Evolutionary conservation across 768 basidiomycete genomes (phyloP), one percentile per base, ranked within the genome.

Genomic region (Mycena polygramma): DNA sequence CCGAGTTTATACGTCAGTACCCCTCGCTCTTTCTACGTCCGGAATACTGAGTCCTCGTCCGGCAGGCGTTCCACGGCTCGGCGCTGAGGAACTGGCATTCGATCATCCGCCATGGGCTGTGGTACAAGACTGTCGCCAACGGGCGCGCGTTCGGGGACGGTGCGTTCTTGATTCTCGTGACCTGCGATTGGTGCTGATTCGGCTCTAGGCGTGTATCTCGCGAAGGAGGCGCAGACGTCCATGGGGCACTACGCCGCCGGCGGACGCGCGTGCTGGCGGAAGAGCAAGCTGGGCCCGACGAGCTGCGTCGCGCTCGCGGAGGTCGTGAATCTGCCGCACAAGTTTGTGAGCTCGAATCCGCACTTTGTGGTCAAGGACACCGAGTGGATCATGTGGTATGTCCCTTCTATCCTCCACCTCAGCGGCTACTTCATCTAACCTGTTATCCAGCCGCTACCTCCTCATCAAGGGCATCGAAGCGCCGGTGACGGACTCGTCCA

Each of bases 101-200:
- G 91, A 92, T 92, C 66, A 88, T 94, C 55, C 87, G 91, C 19
- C 89, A 92, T 75, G 92, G 92, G 2, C 81, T 93, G 9, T 92
- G 91, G 89, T 89, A 82, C 77, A 88, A 87, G 76, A 77, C 77
- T 0, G 75, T 89, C 17, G 77, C 83, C 22, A 78, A 94, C 77
- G 92, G 92, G 19, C 81, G 92, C 51, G 86, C 89, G 0, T 89
- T 83, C 72, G 92, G 92, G 8, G 66, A 94, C 75, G 92, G 91
- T 87, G 66, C 53, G 81, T 19, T 37, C 35, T 26, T 53, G 37
- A 19, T n/a, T 11, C 26, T 41, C 6, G 49, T 11, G 26, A 13
- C 20, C 24, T n/a, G 22, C 20, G 35, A 15, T 37, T 37, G 22
- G n/a, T 73, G 41, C 68, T 70, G n/a, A 53, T 45, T 2, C 19